A percentile compares a stretch with the other conserved stretches of the same genome.
These are phyloP conservation scores for Camptophora hylomeconis DNA, from an alignment of 2,329 filamentous ascomycete genomes.

Conservation along the genomic window DNA sequence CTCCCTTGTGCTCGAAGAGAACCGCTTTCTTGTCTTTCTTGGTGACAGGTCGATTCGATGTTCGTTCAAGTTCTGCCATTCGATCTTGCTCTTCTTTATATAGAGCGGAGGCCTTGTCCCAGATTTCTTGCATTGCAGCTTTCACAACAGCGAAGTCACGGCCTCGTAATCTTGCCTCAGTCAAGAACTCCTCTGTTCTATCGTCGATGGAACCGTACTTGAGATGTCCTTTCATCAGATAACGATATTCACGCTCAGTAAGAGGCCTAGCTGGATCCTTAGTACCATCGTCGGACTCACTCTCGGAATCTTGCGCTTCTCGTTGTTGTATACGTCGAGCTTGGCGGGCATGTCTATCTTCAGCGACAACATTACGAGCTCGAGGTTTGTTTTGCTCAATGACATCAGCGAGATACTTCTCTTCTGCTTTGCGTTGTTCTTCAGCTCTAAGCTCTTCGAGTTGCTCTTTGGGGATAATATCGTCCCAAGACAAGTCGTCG, in stretches of 20 bases:
- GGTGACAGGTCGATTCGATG: conserved; percentile 66
- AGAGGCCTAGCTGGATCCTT: conserved; percentile 78
- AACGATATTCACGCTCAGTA: conserved; percentile 82
- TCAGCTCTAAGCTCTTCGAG: conserved; percentile 80
- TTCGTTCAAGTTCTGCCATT: conserved; percentile 51
- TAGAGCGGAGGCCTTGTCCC: conserved; percentile 56
- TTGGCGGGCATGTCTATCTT: conserved; percentile 48
- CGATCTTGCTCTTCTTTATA: conserved; percentile 60
- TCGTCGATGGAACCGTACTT: conserved; percentile 85
- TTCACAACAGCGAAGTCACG: conserved; percentile 72
- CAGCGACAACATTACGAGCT: conserved; percentile 47
- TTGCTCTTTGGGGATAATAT: conserved; percentile 92
- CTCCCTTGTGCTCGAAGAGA: conserved; percentile 81
- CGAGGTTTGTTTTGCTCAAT: conserved; percentile 78
- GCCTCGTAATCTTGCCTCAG: conserved; percentile 70
- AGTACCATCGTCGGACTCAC: conserved; percentile 52
- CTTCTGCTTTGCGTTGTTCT: conserved; percentile 72
- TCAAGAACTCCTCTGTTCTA: conserved; percentile 71
- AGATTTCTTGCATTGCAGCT: conserved; percentile 62
- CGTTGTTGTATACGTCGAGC: conserved; percentile 55
- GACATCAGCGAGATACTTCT: conserved; percentile 67
- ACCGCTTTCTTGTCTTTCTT: conserved; percentile 98
- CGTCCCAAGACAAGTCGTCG: conserved; percentile 85
- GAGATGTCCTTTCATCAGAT: conserved; percentile 81
- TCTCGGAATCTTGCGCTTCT: conserved; percentile 56